A percentile compares a stretch with the other conserved stretches of the same genome.
Evolutionary conservation across 164 flowering plant species (phyloP).

Genomic region (Magnolia sinica): DNA sequence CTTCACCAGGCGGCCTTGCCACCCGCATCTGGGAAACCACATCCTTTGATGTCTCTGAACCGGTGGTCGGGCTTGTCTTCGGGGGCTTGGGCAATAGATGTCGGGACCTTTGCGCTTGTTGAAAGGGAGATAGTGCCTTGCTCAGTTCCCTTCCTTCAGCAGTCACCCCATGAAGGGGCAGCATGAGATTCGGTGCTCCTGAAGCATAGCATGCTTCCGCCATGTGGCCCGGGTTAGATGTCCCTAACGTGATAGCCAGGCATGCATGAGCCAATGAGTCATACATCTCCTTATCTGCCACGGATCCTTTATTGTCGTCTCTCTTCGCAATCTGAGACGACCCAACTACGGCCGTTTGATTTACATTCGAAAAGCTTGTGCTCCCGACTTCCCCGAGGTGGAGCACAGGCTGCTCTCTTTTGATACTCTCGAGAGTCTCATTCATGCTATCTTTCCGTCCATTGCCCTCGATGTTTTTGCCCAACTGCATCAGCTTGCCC

Average conservation of each 20-base stretch:
- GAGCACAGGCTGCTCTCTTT: conserved; percentile 45
- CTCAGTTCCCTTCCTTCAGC: conserved; percentile 46
- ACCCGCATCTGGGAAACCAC: conserved; percentile 55
- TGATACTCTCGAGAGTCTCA: conserved; percentile 32
- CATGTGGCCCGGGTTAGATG: conserved; percentile 11
- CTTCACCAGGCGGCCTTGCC: conserved; percentile 94
- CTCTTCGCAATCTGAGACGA: conserved; percentile 35
- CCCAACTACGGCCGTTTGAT: conserved; percentile 26
- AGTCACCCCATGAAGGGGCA: conserved; percentile 20
- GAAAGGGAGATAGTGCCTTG: conserved; percentile 36
- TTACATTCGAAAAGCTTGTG: conserved; percentile 27
- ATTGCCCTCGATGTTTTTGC: conserved; percentile 24
- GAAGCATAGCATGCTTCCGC: conserved; percentile 20
- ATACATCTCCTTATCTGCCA: conserved; percentile 29
- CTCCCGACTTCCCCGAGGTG: conserved; percentile 37
- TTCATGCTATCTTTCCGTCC: conserved; percentile 28
- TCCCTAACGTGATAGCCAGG: conserved; percentile 53
- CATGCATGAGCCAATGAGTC: conserved; percentile 48
- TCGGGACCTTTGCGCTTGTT: conserved; percentile 57
- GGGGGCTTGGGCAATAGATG: conserved; percentile 67
- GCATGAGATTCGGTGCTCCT: conserved; percentile 25
- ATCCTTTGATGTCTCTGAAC: conserved; percentile 42
- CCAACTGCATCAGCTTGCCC: conserved; percentile 35
- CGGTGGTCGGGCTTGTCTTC: conserved; percentile 32
- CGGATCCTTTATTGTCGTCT: conserved; percentile 23